Base-by-base conservation (phyloP, 2,329 filamentous ascomycete species). In the Apiospora malaysiana region DNA sequence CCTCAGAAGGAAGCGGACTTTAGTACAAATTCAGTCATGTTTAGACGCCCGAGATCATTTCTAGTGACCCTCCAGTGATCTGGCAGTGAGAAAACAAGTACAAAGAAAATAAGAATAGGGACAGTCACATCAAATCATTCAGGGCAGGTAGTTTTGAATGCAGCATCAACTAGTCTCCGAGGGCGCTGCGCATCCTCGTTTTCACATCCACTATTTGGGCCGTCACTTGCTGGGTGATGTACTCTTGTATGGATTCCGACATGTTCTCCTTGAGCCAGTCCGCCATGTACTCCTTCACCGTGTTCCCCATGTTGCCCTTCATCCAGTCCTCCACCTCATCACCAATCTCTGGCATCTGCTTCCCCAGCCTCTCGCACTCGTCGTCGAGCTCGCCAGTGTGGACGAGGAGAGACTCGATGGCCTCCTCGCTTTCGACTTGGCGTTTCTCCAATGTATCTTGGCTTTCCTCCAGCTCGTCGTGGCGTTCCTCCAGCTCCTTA, bases 251-350 rank as follows among this genome's bases (percentile, higher is more conserved):
- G 32, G 46, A 25, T 37, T 68, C 67, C 14, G 43, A 47, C 67
- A 68, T 49, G 46, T 68, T 68, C n/a, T 68, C 67, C 25, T 51
- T 25, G 18, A 68, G 10, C 67, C 67, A 68, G 18, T 68, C 45
- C 27, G 27, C 67, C 27, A 68, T 68, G 46, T 25, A 23, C 7
- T 68, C 67, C n/a, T 56, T 56, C 25, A 51, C 46, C 32, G 7
- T 56, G 18, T 68, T 32, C 1, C 47, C 45, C 67, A 68, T 68
- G 46, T 25, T 47, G 16, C 14, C 8, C 67, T 37, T 32, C n/a
- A 68, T 32, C 67, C 67, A 68, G n/a, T 68, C 46, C 67, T 68
- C 67, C 27, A 51, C 32, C 67, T 68, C 67, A 1, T 49, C 25
- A 37, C 46, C 45, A 9, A 68, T 40, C 2, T 68, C 67, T 21